Percentiles rank a stretch among this genome's conserved stretches.
Conservation (phyloP, 2,329 filamentous ascomycete genomes). For the Coniochaeta sp. region DNA sequence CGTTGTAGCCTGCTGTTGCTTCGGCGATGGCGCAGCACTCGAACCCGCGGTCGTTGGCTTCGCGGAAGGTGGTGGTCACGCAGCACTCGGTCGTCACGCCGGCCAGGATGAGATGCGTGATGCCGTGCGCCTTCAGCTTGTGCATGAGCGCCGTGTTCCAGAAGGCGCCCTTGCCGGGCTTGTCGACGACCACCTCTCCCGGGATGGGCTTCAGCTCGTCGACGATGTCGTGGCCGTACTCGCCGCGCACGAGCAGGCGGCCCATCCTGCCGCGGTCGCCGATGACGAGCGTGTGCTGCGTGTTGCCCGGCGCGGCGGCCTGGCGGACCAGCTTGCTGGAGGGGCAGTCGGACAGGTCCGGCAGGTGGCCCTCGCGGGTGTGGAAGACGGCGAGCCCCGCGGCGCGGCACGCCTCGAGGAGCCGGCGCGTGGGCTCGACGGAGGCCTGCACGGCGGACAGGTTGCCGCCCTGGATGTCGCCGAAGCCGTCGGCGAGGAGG, state of each 20-base stretch:
- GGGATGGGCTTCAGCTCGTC: constrained; percentile 40
- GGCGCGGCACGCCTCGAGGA: constrained; percentile 29
- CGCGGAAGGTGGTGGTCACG: constrained; percentile 44
- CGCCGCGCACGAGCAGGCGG: constrained; percentile 38
- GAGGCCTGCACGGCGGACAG: constrained; percentile 22
- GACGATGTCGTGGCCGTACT: constrained; percentile 45
- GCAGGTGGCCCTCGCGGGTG: constrained; percentile 42
- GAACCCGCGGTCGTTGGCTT: constrained; percentile 42
- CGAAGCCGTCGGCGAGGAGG: constrained; percentile 33
- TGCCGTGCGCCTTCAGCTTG: constrained; percentile 40
- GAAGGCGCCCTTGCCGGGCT: constrained; percentile 49
- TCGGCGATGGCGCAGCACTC: constrained; percentile 38
- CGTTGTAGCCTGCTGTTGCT: constrained; percentile 37
- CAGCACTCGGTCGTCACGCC: constrained; percentile 49
- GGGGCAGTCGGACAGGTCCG: constrained; percentile 42
- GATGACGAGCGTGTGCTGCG: constrained; percentile 28
- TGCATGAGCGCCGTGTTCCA: constrained; percentile 48
- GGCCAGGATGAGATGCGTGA: constrained; percentile 47
- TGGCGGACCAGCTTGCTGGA: constrained; percentile 41
- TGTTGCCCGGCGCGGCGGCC: constrained; percentile 29
- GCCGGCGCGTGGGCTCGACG: constrained; percentile 29
- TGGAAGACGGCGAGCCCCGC: constrained; percentile 32
- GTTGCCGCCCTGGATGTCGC: constrained; percentile 34
- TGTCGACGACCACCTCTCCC: constrained; percentile 45
- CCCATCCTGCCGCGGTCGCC: constrained; percentile 43